Base-by-base conservation (phyloP, 805 yeast species). In the Candida tallmaniae region DNA sequence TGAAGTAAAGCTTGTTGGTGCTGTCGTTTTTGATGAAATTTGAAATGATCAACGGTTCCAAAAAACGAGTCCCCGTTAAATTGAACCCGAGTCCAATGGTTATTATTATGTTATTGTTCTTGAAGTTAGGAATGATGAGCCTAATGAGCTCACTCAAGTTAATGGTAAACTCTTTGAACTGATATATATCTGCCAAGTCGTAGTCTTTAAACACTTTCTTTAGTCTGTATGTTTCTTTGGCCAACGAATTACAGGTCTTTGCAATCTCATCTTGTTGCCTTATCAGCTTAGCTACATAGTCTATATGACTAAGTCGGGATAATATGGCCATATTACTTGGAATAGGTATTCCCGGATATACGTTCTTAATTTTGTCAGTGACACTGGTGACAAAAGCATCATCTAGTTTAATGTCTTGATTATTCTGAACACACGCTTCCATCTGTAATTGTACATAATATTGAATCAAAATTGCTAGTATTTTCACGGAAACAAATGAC, bases 21-120 rank as follows among this genome's bases (percentile, higher is more conserved):
- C 22, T 20, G 9, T 21, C 23, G 16, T 27, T 25, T 15, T 22
- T 30, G 4, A 19, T 8, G 12, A 48, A 30, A 31, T 51, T 51
- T 12, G 50, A 31, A 2, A 54, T 40, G 4, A 54, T 42, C 19
- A 50, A 31, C 1, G 60, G 60, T n/a, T 43, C 38, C 12, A 49
- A 41, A 17, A 56, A 48, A 21, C 47, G 43, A 6, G 50, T 29
- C 12, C 51, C 53, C 8, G 38, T 28, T 5, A 49, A 32, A 37
- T 54, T 57, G 3, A 54, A 53, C 6, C 47, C 44, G 1, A 54
- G 11, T 0, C 57, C 45, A 5, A 56, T 14, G 6, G 58, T 44
- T 8, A 52, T 38, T 6, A 25, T 5, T 9, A 32, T 15, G 15
- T 23, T 18, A 13, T 36, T 26, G 29, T 29, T 11, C 27, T 32